Evolutionary conservation across 768 basidiomycete genomes (phyloP), one percentile per base, ranked within the genome.

Genomic region (Auricularia sp.): DNA sequence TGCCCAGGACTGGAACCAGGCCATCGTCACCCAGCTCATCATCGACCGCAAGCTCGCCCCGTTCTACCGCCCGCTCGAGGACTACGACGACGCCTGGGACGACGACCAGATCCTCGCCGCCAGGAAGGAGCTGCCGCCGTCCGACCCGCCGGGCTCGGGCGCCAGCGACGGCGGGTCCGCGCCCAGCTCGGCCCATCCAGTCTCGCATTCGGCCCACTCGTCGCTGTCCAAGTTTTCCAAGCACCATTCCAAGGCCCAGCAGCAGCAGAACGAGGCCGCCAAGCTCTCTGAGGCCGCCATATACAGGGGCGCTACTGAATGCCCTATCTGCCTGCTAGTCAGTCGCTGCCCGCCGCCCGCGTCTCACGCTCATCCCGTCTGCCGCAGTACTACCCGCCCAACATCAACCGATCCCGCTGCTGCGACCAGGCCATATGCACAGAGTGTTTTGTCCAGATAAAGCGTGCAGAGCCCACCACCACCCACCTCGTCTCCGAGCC

Each of bases 391-490:
- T 99, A 98, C 73, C 97, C 97, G 29, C 83, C 90, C 58, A 96
- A 98, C 76, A 97, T 98, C 76, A 98, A 98, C 73, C 89, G 88
- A 70, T 98, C 97, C 45, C 85, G 97, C 72, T 99, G 97, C 74
- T 99, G 97, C 74, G 95, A 96, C 80, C 97, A 99, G 70, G 89
- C 92, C 24, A 96, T 99, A 67, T 99, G 97, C 74, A 98, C 97
- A 44, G 97, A 99, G 77, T 99, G 97, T 74, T 98, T 99, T 72
- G 94, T 98, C 24, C 96, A 98, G 77, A 98, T 99, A 78, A 98
- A 98, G 79, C 89, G 97, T 64, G 85, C 84, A 42, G 97, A 99
- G 68, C 94, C 97, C 5, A 96, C 94, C 0, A 82, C 93, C 6
- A 98, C 94, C 0, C 95, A 98, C 76, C 81, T 98, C 66, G 93